Percentiles rank a stretch among this genome's conserved stretches.
These are phyloP conservation scores for Arabis alpina DNA, from an alignment of 345 rosid species.

Conservation along the genomic window DNA sequence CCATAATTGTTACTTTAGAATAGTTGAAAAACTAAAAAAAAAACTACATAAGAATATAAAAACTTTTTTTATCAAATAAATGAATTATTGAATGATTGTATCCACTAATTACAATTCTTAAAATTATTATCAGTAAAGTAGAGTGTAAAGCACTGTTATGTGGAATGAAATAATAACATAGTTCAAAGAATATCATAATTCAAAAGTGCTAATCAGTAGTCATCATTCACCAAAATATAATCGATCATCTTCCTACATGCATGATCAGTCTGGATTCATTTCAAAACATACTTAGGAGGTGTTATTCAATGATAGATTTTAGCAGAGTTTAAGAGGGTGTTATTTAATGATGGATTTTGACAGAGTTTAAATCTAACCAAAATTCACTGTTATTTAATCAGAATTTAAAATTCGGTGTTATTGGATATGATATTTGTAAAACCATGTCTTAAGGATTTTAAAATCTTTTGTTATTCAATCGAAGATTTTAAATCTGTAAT, in stretches of 20 bases:
- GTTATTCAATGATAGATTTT: no score
- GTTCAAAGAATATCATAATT: conserved; percentile 38
- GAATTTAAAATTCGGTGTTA: no score
- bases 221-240: conserved; percentile 29
- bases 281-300: not conserved
- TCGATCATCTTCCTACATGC: conserved; percentile 15
- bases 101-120: conserved; percentile 29
- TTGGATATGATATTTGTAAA: no score
- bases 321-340: no score
- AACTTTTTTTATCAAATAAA: not conserved
- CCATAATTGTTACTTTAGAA: conserved; percentile 7
- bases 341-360: no score
- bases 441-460: no score
- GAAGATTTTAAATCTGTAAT: no score
- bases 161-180: conserved; percentile 29
- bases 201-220: conserved; percentile 2
- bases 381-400: no score
- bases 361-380: no score
- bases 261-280: conserved; percentile 24
- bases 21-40: conserved; percentile 19
- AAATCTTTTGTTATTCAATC: no score
- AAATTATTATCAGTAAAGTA: conserved; percentile 10
- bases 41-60: not conserved
- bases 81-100: conserved; percentile 32
- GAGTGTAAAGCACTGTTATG: conserved; percentile 11